phyloP scores from a whole-genome alignment of 306 rosid genomes.

The Glycine soja region DNA sequence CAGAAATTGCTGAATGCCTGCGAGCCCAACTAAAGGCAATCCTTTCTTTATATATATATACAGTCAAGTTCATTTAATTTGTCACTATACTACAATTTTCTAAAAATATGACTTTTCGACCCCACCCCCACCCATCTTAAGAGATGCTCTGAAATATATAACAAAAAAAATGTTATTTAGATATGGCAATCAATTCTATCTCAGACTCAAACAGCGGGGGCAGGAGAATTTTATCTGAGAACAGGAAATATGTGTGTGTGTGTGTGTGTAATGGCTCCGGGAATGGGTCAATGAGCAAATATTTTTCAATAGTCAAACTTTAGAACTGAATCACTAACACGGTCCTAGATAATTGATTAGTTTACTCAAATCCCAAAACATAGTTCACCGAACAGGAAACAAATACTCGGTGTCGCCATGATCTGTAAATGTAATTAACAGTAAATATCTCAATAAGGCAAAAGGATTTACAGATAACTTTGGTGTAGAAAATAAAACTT shows the following conservation, averaged over 20 bases:
- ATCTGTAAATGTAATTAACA: neutral
- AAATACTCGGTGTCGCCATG: neutral
- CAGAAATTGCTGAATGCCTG: neutral
- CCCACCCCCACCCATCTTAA: neutral
- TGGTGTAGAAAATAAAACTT: neutral
- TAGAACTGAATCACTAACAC: neutral
- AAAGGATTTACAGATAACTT: neutral
- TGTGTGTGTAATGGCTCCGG: neutral
- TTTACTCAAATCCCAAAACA: neutral
- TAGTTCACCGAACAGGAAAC: neutral
- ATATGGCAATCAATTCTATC: neutral
- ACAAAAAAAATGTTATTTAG: too few species aligned
- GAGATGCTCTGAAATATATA: neutral
- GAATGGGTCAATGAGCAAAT: neutral
- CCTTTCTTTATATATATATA: neutral
- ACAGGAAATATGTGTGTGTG: too few species aligned
- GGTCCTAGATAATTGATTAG: neutral
- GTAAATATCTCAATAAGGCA: neutral
- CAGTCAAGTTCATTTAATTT: neutral
- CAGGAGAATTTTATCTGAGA: neutral
- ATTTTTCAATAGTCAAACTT: neutral
- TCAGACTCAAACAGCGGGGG: neutral
- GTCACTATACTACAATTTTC: neutral
- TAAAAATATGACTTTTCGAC: neutral
- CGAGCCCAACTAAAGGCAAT: neutral